Evolutionary conservation across 2,329 filamentous ascomycete genomes (phyloP).

Genomic region (Colletotrichum brevisporum): DNA sequence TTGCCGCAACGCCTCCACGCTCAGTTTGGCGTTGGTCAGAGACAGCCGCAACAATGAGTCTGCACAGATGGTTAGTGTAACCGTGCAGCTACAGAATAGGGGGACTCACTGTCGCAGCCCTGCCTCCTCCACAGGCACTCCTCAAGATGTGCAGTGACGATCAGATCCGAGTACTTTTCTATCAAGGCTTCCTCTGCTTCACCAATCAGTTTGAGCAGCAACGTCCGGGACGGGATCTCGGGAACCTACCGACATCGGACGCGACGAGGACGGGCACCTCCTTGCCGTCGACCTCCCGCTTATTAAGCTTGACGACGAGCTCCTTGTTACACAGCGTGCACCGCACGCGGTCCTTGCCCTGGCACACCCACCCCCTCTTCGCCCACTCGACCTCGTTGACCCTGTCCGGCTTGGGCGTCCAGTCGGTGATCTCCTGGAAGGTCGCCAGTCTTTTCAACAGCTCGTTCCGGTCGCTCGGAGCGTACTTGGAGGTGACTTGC

Average conservation of each 20-base stretch:
- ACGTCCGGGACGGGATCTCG: slow-evolving; percentile 6
- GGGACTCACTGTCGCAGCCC: slow-evolving; percentile 82
- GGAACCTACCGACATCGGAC: slow-evolving; percentile 68
- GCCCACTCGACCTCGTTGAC: slow-evolving; percentile 96
- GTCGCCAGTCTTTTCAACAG: slow-evolving; percentile 87
- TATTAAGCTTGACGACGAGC: slow-evolving; percentile 83
- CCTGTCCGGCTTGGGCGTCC: slow-evolving; percentile 90
- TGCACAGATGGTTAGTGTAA: slow-evolving; percentile 47
- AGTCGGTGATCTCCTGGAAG: slow-evolving; percentile 91
- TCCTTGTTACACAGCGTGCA: slow-evolving; percentile 90
- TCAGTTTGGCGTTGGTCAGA: slow-evolving; percentile 72
- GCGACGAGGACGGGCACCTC: slow-evolving; percentile 67
- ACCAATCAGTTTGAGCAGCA: slow-evolving; percentile 31
- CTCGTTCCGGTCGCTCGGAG: slow-evolving; percentile 86
- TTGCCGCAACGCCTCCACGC: slow-evolving; percentile 70
- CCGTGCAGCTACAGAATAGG: not conserved
- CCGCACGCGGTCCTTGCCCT: slow-evolving; percentile 84
- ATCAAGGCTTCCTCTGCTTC: slow-evolving; percentile 75
- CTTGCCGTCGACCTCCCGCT: slow-evolving; percentile 69
- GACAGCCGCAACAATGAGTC: slow-evolving; percentile 73
- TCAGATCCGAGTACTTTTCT: slow-evolving; percentile 80
- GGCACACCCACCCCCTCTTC: slow-evolving; percentile 91
- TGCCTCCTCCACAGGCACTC: slow-evolving; percentile 88
- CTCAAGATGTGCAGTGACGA: slow-evolving; percentile 82
- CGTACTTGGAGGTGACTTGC: slow-evolving; percentile 71